Evolutionary conservation across 78 protist species (phyloP).

Genomic region (Goniomonas avonlea): DNA sequence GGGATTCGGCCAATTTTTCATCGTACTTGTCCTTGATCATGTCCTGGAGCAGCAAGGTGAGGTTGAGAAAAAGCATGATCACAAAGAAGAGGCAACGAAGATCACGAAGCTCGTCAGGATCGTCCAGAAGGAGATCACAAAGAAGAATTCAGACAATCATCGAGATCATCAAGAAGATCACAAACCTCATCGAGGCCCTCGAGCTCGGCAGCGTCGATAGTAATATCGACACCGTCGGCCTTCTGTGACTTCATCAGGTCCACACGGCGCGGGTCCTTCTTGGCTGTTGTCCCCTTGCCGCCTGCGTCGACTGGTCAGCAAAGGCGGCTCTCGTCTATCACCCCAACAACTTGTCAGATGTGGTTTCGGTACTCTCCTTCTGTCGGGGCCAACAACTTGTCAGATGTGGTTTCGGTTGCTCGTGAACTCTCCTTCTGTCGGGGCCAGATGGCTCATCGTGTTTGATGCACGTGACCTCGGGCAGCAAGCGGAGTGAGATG

Average conservation of each 20-base stretch:
- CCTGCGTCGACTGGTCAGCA: neutral
- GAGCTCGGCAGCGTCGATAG: slow-evolving; percentile 41
- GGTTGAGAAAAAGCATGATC: no score
- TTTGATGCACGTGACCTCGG: no score
- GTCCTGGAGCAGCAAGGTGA: no score
- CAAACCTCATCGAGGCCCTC: slow-evolving; percentile 26
- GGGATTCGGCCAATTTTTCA: neutral
- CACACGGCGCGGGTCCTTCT: neutral
- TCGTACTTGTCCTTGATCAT: slow-evolving; percentile 26
- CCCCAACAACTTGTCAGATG: no score
- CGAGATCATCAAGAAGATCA: no score
- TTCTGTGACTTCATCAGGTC: slow-evolving; percentile 1
- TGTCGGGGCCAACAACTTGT: neutral
- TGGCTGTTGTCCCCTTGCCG: neutral
- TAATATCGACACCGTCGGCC: slow-evolving; percentile 11
- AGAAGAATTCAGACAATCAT: no score
- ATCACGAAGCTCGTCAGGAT: no score
- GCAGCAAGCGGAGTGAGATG: no score
- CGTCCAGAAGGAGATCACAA: no score
- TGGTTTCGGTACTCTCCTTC: neutral
- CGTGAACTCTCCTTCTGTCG: neutral
- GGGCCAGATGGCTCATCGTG: neutral
- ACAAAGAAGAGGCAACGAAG: no score
- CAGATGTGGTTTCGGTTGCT: neutral
- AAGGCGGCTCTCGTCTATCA: no score